Evolutionary conservation across 306 rosid species (phyloP).

Genomic region (Canavalia ensiformis): DNA sequence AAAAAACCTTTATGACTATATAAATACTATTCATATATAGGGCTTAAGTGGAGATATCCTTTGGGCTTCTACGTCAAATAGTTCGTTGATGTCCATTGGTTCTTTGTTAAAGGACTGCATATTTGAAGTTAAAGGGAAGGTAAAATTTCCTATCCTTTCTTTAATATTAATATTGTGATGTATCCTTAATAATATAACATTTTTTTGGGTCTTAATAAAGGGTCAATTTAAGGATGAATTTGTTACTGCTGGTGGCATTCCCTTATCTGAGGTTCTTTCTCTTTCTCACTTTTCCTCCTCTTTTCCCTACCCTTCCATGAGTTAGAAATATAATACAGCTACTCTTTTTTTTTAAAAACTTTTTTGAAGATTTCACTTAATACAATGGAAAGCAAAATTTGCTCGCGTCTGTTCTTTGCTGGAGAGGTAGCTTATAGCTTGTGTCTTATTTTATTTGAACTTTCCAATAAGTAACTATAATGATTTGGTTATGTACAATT

Average conservation of each 20-base stretch:
- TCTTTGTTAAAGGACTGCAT: conserved; percentile 76
- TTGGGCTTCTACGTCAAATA: conserved; percentile 92
- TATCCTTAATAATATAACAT: conserved; percentile 27
- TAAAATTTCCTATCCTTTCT: conserved; percentile 40
- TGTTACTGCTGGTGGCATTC: conserved; percentile 97
- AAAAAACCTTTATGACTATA: conserved; percentile 22
- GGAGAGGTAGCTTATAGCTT: conserved; percentile 76
- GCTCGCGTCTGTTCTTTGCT: conserved; percentile 74
- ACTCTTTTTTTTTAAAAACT: not conserved
- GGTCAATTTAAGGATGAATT: conserved; percentile 98
- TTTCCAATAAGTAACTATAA: conserved; percentile 13
- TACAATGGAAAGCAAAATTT: conserved; percentile 89
- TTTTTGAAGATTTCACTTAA: conserved; percentile 70
- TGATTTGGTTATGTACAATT: conserved; percentile 35
- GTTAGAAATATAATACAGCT: conserved; percentile 34
- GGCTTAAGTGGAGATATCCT: conserved; percentile 73
- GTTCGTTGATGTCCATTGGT: conserved; percentile 70
- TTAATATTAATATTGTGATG: conserved; percentile 10
- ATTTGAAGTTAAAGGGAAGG: conserved; percentile 82
- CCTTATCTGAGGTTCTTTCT: conserved; percentile 82
- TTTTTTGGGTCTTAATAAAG: conserved; percentile 52
- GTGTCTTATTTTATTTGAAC: conserved; percentile 14
- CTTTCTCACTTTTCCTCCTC: conserved; percentile 43
- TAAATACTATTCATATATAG: conserved; percentile 51
- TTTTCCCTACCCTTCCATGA: conserved; percentile 18